Evolutionary conservation across 768 basidiomycete species (phyloP).

Genomic region (Leucosporidium creatinivorum): DNA sequence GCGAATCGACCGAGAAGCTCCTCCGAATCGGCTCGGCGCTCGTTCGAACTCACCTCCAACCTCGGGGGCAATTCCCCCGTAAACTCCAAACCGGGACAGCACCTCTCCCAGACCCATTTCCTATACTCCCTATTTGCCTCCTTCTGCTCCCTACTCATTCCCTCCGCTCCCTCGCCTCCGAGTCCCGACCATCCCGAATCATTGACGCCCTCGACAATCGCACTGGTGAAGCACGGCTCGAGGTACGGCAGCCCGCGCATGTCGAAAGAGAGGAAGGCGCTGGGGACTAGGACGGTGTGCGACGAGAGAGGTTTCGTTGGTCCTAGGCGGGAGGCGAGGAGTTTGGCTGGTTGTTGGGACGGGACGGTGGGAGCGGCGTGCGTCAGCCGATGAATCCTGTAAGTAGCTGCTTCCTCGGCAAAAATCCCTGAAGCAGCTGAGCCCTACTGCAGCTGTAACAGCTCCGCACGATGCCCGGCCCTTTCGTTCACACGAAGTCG

Average conservation of each 20-base stretch:
- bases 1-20: no score
- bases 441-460: no score
- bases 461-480: no score
- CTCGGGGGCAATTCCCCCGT: conserved; percentile 11
- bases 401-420: no score
- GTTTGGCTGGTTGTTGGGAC: conserved; percentile 12
- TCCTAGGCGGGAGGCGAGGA: not conserved
- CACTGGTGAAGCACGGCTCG: conserved; percentile 14
- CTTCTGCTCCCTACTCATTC: not conserved
- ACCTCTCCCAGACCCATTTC: conserved; percentile 14
- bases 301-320: not conserved
- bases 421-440: no score
- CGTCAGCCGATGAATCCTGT: not conserved
- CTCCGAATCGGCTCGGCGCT: no score
- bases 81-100: conserved; percentile 12
- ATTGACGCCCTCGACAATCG: conserved; percentile 14
- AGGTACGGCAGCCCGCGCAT: conserved; percentile 20
- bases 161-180: not conserved
- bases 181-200: not conserved
- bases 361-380: not conserved
- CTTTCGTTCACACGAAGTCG: no score
- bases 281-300: conserved; percentile 1
- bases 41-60: conserved; percentile 14
- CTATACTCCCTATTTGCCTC: conserved; percentile 9
- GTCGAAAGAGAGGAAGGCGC: conserved; percentile 19